Percentiles rank a stretch among this genome's conserved stretches.
phyloP scores from a whole-genome alignment of 257 asterid genomes.

The Solanum tarapatanum region DNA sequence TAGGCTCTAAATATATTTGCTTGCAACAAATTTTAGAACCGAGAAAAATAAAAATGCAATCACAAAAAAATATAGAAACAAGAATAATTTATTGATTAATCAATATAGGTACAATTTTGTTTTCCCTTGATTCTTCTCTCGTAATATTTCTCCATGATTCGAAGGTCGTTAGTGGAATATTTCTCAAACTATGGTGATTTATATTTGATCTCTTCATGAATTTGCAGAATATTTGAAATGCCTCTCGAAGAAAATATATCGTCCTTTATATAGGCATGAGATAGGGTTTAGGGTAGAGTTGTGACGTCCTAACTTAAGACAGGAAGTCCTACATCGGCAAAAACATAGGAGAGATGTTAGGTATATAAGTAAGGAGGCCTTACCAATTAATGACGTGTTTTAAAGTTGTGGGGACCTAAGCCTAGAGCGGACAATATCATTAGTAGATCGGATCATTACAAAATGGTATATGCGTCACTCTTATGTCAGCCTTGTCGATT shows the following conservation, averaged over 20 bases:
- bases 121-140: neutral
- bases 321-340: neutral
- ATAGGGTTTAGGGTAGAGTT: neutral
- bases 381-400: neutral
- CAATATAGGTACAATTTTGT: neutral
- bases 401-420: neutral
- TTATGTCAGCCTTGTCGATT: neutral
- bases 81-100: neutral
- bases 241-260: neutral
- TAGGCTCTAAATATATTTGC: neutral
- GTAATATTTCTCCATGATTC: neutral
- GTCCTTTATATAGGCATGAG: neutral
- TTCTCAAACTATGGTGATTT: neutral
- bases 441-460: neutral
- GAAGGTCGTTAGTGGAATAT: too few relatives aligned
- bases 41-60: neutral
- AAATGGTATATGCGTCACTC: neutral
- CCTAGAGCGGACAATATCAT: neutral
- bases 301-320: neutral
- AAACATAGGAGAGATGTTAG: neutral
- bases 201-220: neutral
- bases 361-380: neutral
- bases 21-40: too few relatives aligned
- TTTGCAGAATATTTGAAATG: neutral
- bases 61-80: neutral